Conservation (phyloP, 306 rosid species). For the Phaseolus lunatus region DNA sequence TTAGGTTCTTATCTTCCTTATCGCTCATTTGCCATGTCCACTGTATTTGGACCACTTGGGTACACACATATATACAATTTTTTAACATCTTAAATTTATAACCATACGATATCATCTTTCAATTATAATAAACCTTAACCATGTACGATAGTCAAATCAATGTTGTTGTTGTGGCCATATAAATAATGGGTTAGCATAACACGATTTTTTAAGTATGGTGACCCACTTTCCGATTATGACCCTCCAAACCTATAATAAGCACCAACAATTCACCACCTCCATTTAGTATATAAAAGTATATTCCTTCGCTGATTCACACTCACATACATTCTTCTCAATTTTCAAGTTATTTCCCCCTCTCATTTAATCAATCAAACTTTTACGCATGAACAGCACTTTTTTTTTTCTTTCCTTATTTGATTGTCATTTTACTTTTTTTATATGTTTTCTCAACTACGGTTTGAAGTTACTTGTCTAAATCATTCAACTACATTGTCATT, state of each 20-base stretch:
- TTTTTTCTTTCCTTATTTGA: no score
- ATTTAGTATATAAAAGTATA: neutral
- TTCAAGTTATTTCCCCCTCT: no score
- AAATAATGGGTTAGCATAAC: neutral
- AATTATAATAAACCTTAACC: neutral
- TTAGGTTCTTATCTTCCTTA: neutral
- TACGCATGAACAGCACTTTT: no score
- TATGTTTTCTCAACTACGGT: no score
- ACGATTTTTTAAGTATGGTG: neutral
- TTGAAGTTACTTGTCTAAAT: no score
- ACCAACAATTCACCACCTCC: neutral
- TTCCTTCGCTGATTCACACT: neutral
- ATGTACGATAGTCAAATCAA: neutral
- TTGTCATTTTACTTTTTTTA: no score
- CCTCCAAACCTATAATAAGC: neutral
- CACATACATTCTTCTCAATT: no score
- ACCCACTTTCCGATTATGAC: neutral
- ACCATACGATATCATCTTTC: neutral
- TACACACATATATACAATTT: neutral
- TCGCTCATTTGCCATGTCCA: neutral
- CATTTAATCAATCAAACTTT: no score
- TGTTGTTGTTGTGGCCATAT: neutral
- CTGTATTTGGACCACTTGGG: constrained; percentile 12
- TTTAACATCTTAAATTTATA: neutral
- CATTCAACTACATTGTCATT: no score